These are phyloP conservation scores for Diutina neorugosa DNA, from an alignment of 1,139 yeast genomes.

Conservation along the genomic window DNA sequence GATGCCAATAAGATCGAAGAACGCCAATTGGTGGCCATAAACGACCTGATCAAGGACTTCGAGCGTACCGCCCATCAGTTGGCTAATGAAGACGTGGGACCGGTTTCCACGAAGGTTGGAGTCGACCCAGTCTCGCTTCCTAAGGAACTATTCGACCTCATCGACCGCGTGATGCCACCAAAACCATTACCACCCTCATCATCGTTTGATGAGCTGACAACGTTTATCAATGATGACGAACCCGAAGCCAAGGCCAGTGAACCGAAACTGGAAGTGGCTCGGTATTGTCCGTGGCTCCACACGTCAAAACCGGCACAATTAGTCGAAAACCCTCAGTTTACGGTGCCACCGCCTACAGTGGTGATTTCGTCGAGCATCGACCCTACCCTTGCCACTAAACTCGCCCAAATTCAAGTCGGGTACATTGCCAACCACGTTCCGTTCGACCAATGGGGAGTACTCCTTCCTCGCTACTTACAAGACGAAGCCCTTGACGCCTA, in stretches of 20 bases:
- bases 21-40: slow-evolving; percentile 3
- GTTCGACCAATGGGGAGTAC: not conserved
- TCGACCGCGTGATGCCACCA: not conserved
- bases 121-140: not conserved
- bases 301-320: not conserved
- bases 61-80: not conserved
- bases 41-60: slow-evolving; percentile 1
- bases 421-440: not conserved
- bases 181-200: not conserved
- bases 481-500: slow-evolving; percentile 3
- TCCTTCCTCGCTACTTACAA: not conserved
- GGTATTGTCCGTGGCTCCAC: not conserved
- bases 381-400: not conserved
- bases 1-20: slow-evolving; percentile 1
- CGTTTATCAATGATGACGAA: not conserved
- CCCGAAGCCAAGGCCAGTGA: not conserved
- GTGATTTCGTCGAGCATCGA: not conserved
- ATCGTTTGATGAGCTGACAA: not conserved
- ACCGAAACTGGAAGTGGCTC: not conserved
- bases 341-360: not conserved
- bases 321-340: not conserved
- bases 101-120: not conserved
- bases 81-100: not conserved
- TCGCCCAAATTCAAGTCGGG: not conserved
- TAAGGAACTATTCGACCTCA: not conserved